Evolutionary conservation across 1,284 basidiomycete genomes (phyloP), one percentile per base, ranked within the genome.

Genomic region (Pulchroboletus neoregius): DNA sequence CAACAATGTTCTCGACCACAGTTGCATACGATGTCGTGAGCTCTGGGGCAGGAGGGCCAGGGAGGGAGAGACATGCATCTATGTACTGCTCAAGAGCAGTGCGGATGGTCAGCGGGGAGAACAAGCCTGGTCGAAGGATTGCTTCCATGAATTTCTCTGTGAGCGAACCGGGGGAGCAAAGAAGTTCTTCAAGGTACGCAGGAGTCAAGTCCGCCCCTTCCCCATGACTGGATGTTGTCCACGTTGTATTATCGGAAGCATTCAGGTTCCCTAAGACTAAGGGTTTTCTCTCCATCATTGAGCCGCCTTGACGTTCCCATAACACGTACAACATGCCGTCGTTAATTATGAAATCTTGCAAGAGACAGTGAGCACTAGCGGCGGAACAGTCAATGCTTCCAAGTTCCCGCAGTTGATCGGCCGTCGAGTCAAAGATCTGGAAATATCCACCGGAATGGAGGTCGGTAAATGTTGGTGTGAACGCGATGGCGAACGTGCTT

Each of bases 41-140:
- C 52, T 79, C 80, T 23, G 76, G 66, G 33, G 66, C 54, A 7
- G 68, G 71, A 4, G 74, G 67, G 1, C 80, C 80, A 35, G 84
- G 84, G 38, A 86, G 72, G 13, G 82, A 80, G 16, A 82, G 73
- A 52, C 85, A 83, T 5, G 80, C 74, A 38, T 84, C 77, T 34
- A 81, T 81, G 66, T 96, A 96, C 54, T 89, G 85, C 41, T 84
- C 80, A 45, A 95, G 76, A 12, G 91, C 91, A 7, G 80, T 84
- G 43, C 79, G 79, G 31, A 96, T 77, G 6, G 91, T 91, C 30
- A 87, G 68, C 1, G 79, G 72, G 4, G 94, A 94, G 68, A 95
- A 96, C 43, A 90, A 76, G 16, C 91, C 91, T 0, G 94, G 93
- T 34, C 84, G 76, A 73, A 94, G 82, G 51, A 95, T 76, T 39